Evolutionary conservation across 2,329 filamentous ascomycete genomes (phyloP).

Genomic region (Niveomyces coronatus): DNA sequence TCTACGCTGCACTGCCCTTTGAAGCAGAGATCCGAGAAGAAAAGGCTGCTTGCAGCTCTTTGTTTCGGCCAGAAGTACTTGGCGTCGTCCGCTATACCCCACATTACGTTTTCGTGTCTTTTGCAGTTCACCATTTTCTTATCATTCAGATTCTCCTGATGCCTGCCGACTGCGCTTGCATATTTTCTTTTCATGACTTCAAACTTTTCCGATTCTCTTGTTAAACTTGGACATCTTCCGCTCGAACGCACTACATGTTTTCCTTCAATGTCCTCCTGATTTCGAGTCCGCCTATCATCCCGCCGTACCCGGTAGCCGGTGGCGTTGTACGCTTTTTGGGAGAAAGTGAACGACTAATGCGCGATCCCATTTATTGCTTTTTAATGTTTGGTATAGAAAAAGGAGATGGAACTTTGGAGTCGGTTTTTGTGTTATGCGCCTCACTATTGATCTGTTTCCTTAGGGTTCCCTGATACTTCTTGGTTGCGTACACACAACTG

Average conservation of each 20-base stretch:
- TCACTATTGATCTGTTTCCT: background rate
- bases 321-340: background rate
- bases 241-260: no score
- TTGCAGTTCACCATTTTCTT: background rate
- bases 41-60: background rate
- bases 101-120: slow-evolving; percentile 9
- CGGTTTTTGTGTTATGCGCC: background rate
- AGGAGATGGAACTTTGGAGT: slow-evolving; percentile 1
- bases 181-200: no score
- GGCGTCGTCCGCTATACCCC: slow-evolving; percentile 19
- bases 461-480: background rate
- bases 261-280: background rate
- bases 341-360: background rate
- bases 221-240: no score
- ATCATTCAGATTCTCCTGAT: no score
- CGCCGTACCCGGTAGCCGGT: no score
- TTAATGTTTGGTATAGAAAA: slow-evolving; percentile 10
- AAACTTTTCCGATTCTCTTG: no score
- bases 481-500: background rate
- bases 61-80: background rate
- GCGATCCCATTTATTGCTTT: slow-evolving; percentile 2
- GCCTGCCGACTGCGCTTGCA: no score
- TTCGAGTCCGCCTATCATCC: no score
- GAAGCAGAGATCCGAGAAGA: no score
- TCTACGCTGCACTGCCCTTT: no score